A percentile compares a stretch with the other conserved stretches of the same genome.
Conservation (phyloP, 768 basidiomycete genomes). For the Phlebiopsis gigantea region DNA sequence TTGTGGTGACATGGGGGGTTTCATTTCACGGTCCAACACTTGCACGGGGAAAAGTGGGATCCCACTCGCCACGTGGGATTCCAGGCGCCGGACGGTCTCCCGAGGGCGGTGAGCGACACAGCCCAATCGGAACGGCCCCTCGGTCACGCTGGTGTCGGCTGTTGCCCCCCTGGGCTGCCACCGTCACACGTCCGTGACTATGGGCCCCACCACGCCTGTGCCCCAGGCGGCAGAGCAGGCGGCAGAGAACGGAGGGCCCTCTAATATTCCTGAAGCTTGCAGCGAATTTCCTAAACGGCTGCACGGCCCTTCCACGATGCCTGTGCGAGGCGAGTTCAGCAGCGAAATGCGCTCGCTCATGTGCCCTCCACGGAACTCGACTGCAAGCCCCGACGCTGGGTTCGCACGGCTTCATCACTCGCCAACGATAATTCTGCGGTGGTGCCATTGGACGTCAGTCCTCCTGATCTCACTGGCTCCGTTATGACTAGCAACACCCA, state of each 20-base stretch:
- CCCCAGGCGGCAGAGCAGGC: background rate
- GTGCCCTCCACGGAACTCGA: background rate
- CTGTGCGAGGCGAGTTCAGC: no score
- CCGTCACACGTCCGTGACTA: background rate
- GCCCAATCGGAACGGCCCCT: background rate
- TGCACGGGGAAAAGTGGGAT: conserved; percentile 11
- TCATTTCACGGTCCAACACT: conserved; percentile 3
- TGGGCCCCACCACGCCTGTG: background rate
- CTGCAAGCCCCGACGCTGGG: background rate
- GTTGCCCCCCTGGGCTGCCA: background rate
- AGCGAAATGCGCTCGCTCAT: background rate
- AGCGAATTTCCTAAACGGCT: no score
- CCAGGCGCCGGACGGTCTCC: background rate
- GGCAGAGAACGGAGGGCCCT: no score
- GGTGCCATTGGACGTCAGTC: background rate
- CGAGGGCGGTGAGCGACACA: conserved; percentile 1
- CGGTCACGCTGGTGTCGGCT: background rate
- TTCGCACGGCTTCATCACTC: background rate
- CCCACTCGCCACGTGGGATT: conserved; percentile 4
- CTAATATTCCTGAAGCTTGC: no score
- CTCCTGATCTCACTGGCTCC: background rate
- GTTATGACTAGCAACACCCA: background rate
- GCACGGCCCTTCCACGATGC: no score
- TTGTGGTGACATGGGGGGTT: conserved; percentile 7
- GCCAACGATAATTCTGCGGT: background rate